Evolutionary conservation across 108 stramenopile genomes (phyloP).

Genomic region (Seminavis robusta): DNA sequence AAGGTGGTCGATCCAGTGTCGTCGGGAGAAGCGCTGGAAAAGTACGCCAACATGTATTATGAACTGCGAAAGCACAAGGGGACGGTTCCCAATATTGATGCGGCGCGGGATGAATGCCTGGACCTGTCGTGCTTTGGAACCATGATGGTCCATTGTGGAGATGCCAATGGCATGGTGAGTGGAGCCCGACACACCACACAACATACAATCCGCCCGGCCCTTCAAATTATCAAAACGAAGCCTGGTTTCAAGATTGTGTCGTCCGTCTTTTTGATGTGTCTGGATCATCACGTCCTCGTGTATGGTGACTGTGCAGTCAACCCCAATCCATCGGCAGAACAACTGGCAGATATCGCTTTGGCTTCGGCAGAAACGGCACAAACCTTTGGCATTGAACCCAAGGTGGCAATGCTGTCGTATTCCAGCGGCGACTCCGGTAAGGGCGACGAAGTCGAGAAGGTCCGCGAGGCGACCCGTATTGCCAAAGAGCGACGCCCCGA

Average conservation of each 20-base stretch:
- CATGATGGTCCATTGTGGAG: conserved; percentile 28
- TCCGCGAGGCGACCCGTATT: conserved; percentile 25
- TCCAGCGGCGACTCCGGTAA: conserved; percentile 26
- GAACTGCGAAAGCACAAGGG: conserved; percentile 35
- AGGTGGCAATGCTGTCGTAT: conserved; percentile 41
- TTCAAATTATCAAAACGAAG: conserved; percentile 34
- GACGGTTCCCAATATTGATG: conserved; percentile 11
- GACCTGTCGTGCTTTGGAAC: conserved; percentile 36
- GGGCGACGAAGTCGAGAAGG: conserved; percentile 36
- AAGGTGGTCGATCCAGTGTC: conserved; percentile 11
- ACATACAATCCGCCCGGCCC: conserved; percentile 37
- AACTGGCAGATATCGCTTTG: conserved; percentile 45
- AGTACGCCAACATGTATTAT: conserved; percentile 21
- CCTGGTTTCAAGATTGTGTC: conserved; percentile 17
- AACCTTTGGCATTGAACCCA: conserved; percentile 36
- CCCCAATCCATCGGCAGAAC: conserved; percentile 31
- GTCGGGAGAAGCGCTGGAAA: conserved; percentile 1
- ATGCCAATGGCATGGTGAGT: conserved; percentile 37
- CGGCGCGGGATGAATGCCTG: conserved; percentile 21
- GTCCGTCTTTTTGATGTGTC: conserved; percentile 42
- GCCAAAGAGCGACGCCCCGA: conserved; percentile 28
- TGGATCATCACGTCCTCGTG: conserved; percentile 24
- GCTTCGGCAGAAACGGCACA: conserved; percentile 23
- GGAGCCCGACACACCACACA: conserved; percentile 37
- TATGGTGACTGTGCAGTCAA: conserved; percentile 51